phyloP scores from a whole-genome alignment of 1,284 basidiomycete genomes.

The Schizophyllum commune region DNA sequence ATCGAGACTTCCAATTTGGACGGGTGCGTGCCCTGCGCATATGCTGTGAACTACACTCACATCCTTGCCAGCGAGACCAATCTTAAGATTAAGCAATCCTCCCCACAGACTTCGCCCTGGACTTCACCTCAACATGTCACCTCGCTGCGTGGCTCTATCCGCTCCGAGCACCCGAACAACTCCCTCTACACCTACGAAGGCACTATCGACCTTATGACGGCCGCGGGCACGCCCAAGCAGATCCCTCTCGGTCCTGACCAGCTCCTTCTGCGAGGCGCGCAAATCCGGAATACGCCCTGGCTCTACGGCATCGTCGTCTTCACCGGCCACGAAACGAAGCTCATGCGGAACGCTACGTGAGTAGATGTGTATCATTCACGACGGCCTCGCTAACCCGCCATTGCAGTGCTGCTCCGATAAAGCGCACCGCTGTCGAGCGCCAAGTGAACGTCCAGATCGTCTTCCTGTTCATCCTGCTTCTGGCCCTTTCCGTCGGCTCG shows the following conservation, averaged over 20 bases:
- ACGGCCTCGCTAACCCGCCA: background rate
- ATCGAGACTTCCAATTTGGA: slow-evolving; percentile 98
- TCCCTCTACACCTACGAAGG: slow-evolving; percentile 95
- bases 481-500: slow-evolving; percentile 85
- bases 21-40: slow-evolving; percentile 52
- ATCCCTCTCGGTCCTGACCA: slow-evolving; percentile 94
- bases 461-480: slow-evolving; percentile 87
- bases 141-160: slow-evolving; percentile 73
- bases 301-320: slow-evolving; percentile 92
- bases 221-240: slow-evolving; percentile 60
- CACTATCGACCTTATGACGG: slow-evolving; percentile 61
- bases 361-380: slow-evolving; percentile 20
- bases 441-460: slow-evolving; percentile 97
- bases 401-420: slow-evolving; percentile 85
- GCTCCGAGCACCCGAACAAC: slow-evolving; percentile 96
- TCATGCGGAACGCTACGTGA: slow-evolving; percentile 94
- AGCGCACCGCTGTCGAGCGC: slow-evolving; percentile 91
- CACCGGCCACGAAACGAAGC: slow-evolving; percentile 96
- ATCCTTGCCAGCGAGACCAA: slow-evolving; percentile 79
- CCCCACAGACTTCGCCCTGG: slow-evolving; percentile 71
- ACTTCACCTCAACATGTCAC: slow-evolving; percentile 74
- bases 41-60: slow-evolving; percentile 1
- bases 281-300: slow-evolving; percentile 96
- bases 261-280: slow-evolving; percentile 88
- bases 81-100: slow-evolving; percentile 97